Base-by-base conservation (phyloP, 2,329 filamentous ascomycete species). In the Colletotrichum theobromicola region DNA sequence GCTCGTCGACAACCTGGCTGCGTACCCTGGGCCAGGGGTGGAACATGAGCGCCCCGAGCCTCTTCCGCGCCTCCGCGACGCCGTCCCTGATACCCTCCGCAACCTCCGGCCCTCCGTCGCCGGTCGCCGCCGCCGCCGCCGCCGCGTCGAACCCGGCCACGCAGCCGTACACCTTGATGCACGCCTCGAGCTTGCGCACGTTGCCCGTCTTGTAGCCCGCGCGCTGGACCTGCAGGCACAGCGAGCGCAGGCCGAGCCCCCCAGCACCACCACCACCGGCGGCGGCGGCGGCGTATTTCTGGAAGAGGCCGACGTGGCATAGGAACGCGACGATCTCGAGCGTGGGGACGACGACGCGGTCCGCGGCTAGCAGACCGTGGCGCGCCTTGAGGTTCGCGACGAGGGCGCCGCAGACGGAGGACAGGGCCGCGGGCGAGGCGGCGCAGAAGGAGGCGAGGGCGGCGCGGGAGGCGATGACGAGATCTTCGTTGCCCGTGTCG, bases 21-120 rank as follows among this genome's bases (percentile, higher is more conserved):
- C 92, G 85, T 78, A 97, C 92, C 79, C 90, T 90, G 7, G 96
- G 95, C 87, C 95, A 98, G 1, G 95, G 94, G 85, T 98, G 96
- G 72, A 91, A 84, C 76, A 98, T 85, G 86, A 98, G 90, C 26
- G 90, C 91, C 0, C 90, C 90, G 53, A 98, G 85, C 81, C 95
- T 94, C 80, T 89, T 92, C 68, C 92, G 83, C 5, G 93, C 93
- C 72, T 86, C 86, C 10, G 85, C 84, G 9, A 90, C 84, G 1
- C 85, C 85, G 28, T 86, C 83, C n/a, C 89, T 82, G n/a, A 83
- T 81, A 72, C 79, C 80, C 67, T 64, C 74, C 62, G 70, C 75
- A 69, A 79, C 76, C 64, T 77, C 70, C 21, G 15, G 70, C 77
- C 63, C 75, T 76, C 57, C 60, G 72, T n/a, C n/a, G n/a, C n/a